Conservation (phyloP, 148 eudicot species). For the Fagopyrum homotropicum region DNA sequence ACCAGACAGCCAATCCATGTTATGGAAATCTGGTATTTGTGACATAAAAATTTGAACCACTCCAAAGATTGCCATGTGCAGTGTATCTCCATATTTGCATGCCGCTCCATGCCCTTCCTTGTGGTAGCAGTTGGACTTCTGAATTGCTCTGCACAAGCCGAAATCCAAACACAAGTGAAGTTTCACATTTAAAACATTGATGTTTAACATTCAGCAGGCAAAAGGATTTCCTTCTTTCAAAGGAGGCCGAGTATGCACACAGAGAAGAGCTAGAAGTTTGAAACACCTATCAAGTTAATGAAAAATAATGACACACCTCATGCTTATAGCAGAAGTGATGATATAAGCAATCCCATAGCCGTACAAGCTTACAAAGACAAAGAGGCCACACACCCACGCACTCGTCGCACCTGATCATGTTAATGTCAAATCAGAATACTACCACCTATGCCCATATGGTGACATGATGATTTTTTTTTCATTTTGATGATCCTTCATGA, state of each 20-base stretch:
- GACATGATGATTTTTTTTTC: neutral
- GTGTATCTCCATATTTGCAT: conserved; percentile 37
- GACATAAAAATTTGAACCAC: conserved; percentile 50
- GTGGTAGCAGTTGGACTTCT: conserved; percentile 73
- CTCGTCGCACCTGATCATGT: conserved; percentile 42
- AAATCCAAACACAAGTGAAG: neutral
- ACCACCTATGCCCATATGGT: neutral
- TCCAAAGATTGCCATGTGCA: conserved; percentile 68
- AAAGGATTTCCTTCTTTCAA: neutral
- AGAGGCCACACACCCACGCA: conserved; percentile 42
- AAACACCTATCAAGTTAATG: neutral
- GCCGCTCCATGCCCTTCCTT: conserved; percentile 52
- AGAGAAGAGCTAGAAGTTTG: neutral
- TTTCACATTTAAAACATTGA: neutral
- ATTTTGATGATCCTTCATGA: neutral
- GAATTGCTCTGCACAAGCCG: conserved; percentile 58
- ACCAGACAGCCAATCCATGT: conserved; percentile 69
- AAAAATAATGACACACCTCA: conserved; percentile 34
- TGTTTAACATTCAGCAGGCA: neutral
- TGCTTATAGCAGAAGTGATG: conserved; percentile 62
- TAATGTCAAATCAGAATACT: conserved; percentile 7
- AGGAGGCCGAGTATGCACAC: neutral
- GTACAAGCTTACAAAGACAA: conserved; percentile 40
- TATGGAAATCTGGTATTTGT: conserved; percentile 69
- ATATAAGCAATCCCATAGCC: conserved; percentile 63